phyloP scores from a whole-genome alignment of 2,329 filamentous ascomycete genomes.

The Periglandula ipomoeae region DNA sequence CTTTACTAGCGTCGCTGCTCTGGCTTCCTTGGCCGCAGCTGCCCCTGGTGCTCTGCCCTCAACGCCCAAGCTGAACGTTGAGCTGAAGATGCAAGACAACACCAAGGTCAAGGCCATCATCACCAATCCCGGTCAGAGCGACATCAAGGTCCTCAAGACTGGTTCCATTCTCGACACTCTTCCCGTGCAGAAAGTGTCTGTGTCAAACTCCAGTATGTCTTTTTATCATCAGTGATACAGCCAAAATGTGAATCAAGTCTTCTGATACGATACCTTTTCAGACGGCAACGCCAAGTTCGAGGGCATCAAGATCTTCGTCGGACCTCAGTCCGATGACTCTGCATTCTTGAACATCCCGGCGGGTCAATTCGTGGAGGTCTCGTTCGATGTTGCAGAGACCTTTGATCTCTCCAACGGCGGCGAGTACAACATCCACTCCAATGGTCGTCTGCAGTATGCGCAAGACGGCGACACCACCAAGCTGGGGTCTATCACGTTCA shows the following conservation, averaged over 20 bases:
- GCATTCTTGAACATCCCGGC: constrained; percentile 41
- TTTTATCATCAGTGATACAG: too few species aligned
- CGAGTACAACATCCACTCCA: constrained; percentile 44
- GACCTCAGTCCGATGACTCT: constrained; percentile 30
- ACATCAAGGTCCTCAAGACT: constrained; percentile 41
- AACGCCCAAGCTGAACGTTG: constrained; percentile 29
- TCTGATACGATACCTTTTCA: constrained; percentile 22
- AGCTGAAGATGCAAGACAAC: constrained; percentile 39
- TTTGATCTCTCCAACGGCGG: constrained; percentile 44
- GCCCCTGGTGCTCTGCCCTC: constrained; percentile 3
- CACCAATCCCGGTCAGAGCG: constrained; percentile 40
- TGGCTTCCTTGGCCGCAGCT: constrained; percentile 2
- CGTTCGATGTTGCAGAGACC: constrained; percentile 45
- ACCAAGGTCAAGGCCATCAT: constrained; percentile 42
- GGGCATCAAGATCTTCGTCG: constrained; percentile 41
- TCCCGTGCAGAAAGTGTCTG: constrained; percentile 43
- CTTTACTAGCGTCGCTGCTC: not conserved
- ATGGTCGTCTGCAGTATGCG: constrained; percentile 47
- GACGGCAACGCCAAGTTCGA: constrained; percentile 39
- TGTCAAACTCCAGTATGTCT: constrained; percentile 24
- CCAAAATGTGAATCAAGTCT: too few species aligned
- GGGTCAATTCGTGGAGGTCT: constrained; percentile 39
- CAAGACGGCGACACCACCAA: constrained; percentile 41
- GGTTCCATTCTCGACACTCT: constrained; percentile 43
- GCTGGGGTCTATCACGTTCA: constrained; percentile 43